Percentiles rank a stretch among this genome's conserved stretches.
Conservation (phyloP, 179 eudicot genomes). For the Drosera spatulata region DNA sequence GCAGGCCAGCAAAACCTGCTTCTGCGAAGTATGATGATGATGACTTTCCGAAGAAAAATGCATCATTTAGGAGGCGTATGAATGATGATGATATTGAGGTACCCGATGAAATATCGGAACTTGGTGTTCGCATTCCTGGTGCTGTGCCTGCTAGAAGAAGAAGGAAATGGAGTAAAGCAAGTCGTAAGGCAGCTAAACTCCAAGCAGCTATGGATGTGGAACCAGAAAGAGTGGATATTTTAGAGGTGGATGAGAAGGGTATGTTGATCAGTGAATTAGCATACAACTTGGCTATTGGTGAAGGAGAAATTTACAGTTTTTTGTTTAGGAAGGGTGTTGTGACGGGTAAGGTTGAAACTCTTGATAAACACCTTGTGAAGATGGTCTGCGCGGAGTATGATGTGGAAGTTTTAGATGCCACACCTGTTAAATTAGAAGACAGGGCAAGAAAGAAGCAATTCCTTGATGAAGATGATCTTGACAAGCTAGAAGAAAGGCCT, state of each 20-base stretch:
- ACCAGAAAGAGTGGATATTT: conserved; percentile 80
- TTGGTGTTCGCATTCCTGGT: conserved; percentile 55
- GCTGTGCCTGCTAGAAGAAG: conserved; percentile 57
- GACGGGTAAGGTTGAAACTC: conserved; percentile 72
- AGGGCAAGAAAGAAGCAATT: conserved; percentile 86
- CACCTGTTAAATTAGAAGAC: conserved; percentile 47
- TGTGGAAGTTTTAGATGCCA: conserved; percentile 81
- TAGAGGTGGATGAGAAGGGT: conserved; percentile 88
- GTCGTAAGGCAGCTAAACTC: conserved; percentile 83
- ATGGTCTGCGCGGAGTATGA: conserved; percentile 78
- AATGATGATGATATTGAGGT: conserved; percentile 22
- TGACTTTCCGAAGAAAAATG: conserved; percentile 42
- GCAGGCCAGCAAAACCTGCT: conserved; percentile 53
- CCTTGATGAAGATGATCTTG: conserved; percentile 78
- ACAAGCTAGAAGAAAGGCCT: conserved; percentile 75
- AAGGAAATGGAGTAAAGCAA: conserved; percentile 87
- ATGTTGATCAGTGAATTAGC: conserved; percentile 84
- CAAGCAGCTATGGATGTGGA: conserved; percentile 88
- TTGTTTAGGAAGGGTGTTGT: conserved; percentile 66
- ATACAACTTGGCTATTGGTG: conserved; percentile 69
- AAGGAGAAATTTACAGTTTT: conserved; percentile 82
- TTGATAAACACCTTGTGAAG: conserved; percentile 83
- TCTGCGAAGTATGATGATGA: conserved; percentile 61
- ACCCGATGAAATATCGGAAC: conserved; percentile 58
- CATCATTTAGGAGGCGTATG: conserved; percentile 51